Base-by-base conservation (phyloP, 305 asterid species). In the Solanum hybrid region DNA sequence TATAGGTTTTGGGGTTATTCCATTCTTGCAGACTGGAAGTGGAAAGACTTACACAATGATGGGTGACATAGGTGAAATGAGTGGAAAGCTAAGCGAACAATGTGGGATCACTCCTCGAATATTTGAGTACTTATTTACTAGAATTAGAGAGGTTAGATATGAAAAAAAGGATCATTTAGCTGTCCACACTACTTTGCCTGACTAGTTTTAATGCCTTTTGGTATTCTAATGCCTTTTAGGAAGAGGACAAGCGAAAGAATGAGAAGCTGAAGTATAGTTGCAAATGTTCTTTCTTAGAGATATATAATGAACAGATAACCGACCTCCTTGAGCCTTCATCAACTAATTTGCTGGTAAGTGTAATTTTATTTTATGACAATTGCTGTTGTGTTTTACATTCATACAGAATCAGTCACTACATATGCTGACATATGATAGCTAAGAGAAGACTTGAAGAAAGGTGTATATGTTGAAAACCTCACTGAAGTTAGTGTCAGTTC, bases 251-350 rank as follows among this genome's bases (percentile, higher is more conserved):
- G 79, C 92, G 95, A 92, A 91, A 91, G 92, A 87, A 90, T 5
- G 98, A 95, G 93, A 91, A 94, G 88, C 93, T 96, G 88, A 89
- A 91, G 87, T 96, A 94, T 90, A 95, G 95, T 93, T 96, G 99
- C 94, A 96, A 94, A 91, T 96, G 99, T 90, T 96, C 98, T 42
- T 96, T 96, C 92, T 92, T 95, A 37, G 99, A 96, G 95, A 95
- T 96, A 90, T 96, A 96, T 91, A 96, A 96, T 76, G 99, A 96
- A 92, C 99, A 96, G 51, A 95, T 96, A 92, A 95, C 98, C 2
- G 99, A 96, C 91, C 99, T 96, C 91, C 98, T 96, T 15, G 98
- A 96, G 90, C 97, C 98, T 92, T 94, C 98, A 76, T 94, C 97
- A 24, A 95, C 93, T 89, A 96, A 96, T 93, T 91, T 96, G 76